Base-by-base conservation (phyloP, 768 basidiomycete genomes). In the Pluteus cervinus region DNA sequence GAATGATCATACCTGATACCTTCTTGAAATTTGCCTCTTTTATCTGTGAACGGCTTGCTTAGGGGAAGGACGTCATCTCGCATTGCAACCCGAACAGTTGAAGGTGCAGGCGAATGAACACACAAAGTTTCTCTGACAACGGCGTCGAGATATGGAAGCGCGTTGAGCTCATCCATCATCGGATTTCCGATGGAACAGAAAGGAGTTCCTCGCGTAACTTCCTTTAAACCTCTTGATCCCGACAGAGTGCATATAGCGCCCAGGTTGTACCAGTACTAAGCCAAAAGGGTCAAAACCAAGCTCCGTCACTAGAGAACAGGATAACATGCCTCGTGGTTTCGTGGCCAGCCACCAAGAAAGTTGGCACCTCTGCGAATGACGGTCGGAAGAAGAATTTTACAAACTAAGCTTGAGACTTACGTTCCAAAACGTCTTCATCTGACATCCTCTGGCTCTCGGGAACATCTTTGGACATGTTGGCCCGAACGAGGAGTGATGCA, bases 121-220 rank as follows among this genome's bases (percentile, higher is more conserved):
- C 81, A 71, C 39, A 84, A 53, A 0, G 69, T 73, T 56, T 84
- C 82, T 6, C 73, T 68, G 2, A 81, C 64, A 7, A 82, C 69
- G 14, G 62, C 63, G 44, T 86, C 86, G n/a, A 88, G 74, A 48
- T 82, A 86, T 0, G 79, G 71, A 3, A 90, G 62, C 3, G 69
- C 61, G 39, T 74, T 71, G 1, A 88, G 67, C 22, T 79, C 69
- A 22, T 87, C 84, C 77, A 86, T 83, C 3, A 69, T 66, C 3
- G 83, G 82, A 1, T 58, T 72, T 81, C 75, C 0, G 73, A 76
- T 1, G 63, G 48, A 8, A 79, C 58, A 0, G 57, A 49, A 6
- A 73, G 54, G 1, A 81, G 60, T 48, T 87, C 83, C 1, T 73
- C 64, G 1, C 80, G 67, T 0, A 88, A 66, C 43, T 72, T 73